Evolutionary conservation across 768 basidiomycete genomes (phyloP).

Genomic region (Auricularia sp.): DNA sequence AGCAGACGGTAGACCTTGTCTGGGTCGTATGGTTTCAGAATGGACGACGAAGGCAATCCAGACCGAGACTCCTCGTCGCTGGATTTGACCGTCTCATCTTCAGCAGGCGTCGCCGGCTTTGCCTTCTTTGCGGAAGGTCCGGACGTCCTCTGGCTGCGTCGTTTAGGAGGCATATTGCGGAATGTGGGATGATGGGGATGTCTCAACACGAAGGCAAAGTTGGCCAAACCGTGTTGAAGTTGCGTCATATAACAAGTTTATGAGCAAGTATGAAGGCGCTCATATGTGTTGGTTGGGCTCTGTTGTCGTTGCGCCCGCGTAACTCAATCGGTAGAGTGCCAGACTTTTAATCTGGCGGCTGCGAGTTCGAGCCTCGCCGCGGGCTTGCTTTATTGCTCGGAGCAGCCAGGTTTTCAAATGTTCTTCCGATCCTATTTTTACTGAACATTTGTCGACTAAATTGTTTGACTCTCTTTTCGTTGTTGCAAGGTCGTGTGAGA

Average conservation of each 20-base stretch:
- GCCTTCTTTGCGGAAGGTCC: background rate
- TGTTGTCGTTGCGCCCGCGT: background rate
- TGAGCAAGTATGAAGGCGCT: too few species aligned
- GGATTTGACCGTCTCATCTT: background rate
- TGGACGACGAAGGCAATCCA: background rate
- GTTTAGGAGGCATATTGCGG: background rate
- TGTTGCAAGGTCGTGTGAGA: too few species aligned
- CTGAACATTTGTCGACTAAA: too few species aligned
- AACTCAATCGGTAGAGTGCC: slow-evolving; percentile 3
- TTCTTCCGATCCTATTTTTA: too few species aligned
- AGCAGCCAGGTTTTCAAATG: too few species aligned
- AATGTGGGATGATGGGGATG: background rate
- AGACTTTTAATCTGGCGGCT: slow-evolving; percentile 3
- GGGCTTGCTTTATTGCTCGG: background rate
- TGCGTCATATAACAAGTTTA: too few species aligned
- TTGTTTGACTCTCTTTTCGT: too few species aligned
- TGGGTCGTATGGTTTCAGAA: background rate
- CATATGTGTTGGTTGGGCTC: too few species aligned
- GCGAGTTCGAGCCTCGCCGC: slow-evolving; percentile 2
- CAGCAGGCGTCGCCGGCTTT: background rate
- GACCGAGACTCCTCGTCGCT: background rate
- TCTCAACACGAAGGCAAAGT: too few species aligned
- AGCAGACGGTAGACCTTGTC: slow-evolving; percentile 3
- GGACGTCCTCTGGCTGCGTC: background rate
- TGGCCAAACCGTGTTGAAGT: too few species aligned